Evolutionary conservation across 352 stramenopile species (phyloP).

Genomic region (Pythium diclinum): DNA sequence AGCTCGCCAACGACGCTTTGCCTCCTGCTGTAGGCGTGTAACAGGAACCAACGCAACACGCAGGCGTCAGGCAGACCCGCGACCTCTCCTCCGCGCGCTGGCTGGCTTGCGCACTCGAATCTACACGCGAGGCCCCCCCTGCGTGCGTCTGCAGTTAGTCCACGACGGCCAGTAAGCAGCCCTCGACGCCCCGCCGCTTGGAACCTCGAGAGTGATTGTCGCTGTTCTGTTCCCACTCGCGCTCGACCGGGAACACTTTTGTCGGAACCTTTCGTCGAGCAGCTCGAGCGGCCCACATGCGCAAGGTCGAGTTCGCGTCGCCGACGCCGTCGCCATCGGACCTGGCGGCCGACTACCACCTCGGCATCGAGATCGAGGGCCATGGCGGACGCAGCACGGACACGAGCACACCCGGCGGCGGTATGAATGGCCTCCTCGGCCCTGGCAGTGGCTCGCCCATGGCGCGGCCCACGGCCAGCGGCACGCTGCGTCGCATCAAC

Average conservation of each 20-base stretch:
- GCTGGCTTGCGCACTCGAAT: neutral
- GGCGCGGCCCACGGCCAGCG: constrained; percentile 23
- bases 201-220: neutral
- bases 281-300: constrained; percentile 30
- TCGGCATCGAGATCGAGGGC: constrained; percentile 48
- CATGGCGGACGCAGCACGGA: constrained; percentile 6
- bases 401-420: constrained; percentile 10
- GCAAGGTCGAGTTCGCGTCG: constrained; percentile 59
- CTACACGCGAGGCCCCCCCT: too few relatives aligned
- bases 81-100: neutral
- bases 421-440: neutral
- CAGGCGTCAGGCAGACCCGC: neutral
- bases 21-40: neutral
- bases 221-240: neutral
- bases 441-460: constrained; percentile 5
- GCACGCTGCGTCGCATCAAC: constrained; percentile 54
- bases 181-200: neutral
- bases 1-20: neutral
- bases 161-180: neutral
- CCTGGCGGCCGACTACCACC: constrained; percentile 48
- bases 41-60: constrained; percentile 3
- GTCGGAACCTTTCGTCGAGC: neutral
- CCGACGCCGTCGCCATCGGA: constrained; percentile 53
- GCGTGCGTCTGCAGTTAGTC: too few relatives aligned
- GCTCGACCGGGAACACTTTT: neutral